Conservation (phyloP, 192 early-diverging fungal species). For the Backusella parvicylindrica region DNA sequence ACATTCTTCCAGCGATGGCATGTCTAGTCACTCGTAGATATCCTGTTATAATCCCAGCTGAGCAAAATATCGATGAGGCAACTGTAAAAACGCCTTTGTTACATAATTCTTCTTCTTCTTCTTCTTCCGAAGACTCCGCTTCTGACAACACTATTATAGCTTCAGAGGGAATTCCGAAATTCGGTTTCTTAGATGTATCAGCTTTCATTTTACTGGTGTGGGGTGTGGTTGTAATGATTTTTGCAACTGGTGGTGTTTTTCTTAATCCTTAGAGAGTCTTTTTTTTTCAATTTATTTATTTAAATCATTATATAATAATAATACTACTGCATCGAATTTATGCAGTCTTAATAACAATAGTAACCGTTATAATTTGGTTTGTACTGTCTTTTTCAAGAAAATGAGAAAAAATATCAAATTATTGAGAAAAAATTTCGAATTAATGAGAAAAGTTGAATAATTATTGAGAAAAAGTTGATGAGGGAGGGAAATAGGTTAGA, state of each 20-base stretch:
- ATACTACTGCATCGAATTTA: background rate
- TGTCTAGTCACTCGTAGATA: slow-evolving; percentile 28
- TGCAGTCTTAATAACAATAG: background rate
- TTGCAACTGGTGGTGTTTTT: slow-evolving; percentile 31
- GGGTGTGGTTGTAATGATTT: slow-evolving; percentile 47
- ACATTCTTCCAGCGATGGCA: slow-evolving; percentile 43
- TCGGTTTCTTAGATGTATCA: slow-evolving; percentile 5
- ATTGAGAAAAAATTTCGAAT: too few relatives aligned
- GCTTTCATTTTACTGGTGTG: slow-evolving; percentile 39
- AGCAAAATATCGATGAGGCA: background rate
- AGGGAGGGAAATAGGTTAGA: too few relatives aligned
- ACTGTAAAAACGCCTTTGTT: background rate
- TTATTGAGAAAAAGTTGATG: too few relatives aligned
- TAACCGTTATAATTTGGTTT: background rate
- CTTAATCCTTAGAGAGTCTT: background rate
- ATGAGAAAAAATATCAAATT: too few relatives aligned
- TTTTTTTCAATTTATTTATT: background rate
- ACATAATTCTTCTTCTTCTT: background rate
- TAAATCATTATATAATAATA: background rate
- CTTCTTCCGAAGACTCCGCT: slow-evolving; percentile 9
- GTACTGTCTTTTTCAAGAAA: too few relatives aligned
- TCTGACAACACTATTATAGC: background rate
- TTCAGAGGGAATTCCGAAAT: background rate
- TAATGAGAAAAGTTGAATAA: too few relatives aligned
- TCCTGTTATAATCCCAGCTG: too few relatives aligned